Percentiles rank a stretch among this genome's conserved stretches.
These are phyloP conservation scores for Yarrowia sp. DNA, from an alignment of 805 yeast genomes.

Conservation along the genomic window DNA sequence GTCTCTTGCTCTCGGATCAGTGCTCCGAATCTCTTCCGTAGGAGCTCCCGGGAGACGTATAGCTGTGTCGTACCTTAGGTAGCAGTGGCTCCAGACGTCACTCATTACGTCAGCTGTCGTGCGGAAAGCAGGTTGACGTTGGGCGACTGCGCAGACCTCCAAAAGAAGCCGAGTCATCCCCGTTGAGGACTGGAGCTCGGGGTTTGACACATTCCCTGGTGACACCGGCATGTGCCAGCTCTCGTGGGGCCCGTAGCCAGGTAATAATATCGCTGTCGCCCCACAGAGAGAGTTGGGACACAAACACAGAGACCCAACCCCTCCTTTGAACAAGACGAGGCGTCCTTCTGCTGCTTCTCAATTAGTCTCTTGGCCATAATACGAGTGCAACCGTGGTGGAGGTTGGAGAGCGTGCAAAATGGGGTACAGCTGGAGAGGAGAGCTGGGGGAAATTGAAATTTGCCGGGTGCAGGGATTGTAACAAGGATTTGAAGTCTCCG, in stretches of 20 bases:
- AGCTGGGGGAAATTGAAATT: neutral
- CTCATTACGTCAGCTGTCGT: neutral
- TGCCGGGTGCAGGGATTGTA: neutral
- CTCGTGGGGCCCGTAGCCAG: neutral
- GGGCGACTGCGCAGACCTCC: neutral
- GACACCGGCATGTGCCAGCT: neutral
- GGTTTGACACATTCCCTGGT: neutral
- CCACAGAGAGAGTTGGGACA: neutral
- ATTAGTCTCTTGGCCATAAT: constrained; percentile 30
- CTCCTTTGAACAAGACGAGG: constrained; percentile 2
- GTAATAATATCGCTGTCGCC: constrained; percentile 1
- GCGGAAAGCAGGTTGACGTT: no score
- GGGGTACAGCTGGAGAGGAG: neutral
- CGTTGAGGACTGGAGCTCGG: neutral
- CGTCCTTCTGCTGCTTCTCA: constrained; percentile 8
- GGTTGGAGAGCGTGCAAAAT: neutral
- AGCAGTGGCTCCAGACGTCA: neutral
- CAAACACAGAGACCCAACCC: neutral
- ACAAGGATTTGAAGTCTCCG: no score
- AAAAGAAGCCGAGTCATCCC: neutral
- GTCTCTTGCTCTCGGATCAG: neutral
- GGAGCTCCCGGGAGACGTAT: no score
- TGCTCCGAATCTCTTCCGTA: constrained; percentile 5
- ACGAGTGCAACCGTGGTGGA: constrained; percentile 12
- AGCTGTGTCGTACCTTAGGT: neutral